Evolutionary conservation across 768 basidiomycete species (phyloP), one percentile per base, ranked within the genome.

Genomic region (Botryobasidium botryosum): DNA sequence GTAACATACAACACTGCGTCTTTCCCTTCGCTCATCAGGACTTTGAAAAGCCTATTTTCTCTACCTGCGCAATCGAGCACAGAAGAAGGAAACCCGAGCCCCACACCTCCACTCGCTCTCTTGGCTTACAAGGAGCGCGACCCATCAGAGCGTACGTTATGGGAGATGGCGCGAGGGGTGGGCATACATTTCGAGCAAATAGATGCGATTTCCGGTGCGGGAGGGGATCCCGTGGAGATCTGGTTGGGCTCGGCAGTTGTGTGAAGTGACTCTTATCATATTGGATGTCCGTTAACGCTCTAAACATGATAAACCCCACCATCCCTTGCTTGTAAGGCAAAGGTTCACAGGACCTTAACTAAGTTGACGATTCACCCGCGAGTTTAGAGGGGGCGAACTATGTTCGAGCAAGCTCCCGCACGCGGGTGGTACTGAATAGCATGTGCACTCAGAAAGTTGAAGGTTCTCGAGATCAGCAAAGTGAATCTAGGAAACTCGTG

Each of bases 111-210:
- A 1, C 52, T 68, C 0, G 63, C 91, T 2, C 49, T 91, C 6
- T 56, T 92, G 40, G 85, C 84, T 3, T 91, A 90, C 64, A 90
- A 92, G 56, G 77, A 91, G 56, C 74, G 90, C 33, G 81, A 92
- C 57, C 53, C 64, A 0, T 72, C 70, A 0, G 90, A 94, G 61
- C 63, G 86, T 40, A 67, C 65, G 6, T 61, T 91, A 26, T 94
- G 86, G 87, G 62, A 61, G 5, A 68, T 76, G 64, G 63, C 68
- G 25, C 54, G 60, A 21, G 61, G 64, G 2, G 62, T 68, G 3
- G 77, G 74, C 1, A 59, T 91, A 1, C 43, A 55, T 25, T 69
- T 94, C 50, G 63, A 65, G 39, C 63, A 66, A 49, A 64, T 83
- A 0, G 77, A 69, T 8, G 63, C 63, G 46, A 57, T 71, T 3